Evolutionary conservation across 345 rosid genomes (phyloP).

Genomic region (Moringa oleifera): DNA sequence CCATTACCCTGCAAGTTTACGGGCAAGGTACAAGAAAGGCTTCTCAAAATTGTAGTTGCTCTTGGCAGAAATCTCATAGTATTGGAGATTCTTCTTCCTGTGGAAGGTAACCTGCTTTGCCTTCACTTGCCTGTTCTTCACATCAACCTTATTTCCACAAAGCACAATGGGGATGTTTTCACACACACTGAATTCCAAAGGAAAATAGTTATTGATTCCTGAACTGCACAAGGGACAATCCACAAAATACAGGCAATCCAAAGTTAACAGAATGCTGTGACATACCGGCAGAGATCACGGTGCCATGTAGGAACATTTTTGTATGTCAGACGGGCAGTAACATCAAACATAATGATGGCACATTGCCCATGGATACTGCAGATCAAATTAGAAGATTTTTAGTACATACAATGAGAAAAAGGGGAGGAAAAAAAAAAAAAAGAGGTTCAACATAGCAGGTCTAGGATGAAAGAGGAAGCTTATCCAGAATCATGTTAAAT

Average conservation of each 20-base stretch:
- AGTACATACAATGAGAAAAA: too few relatives aligned
- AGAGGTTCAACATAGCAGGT: too few relatives aligned
- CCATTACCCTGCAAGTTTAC: slow-evolving; percentile 79
- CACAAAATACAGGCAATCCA: not conserved
- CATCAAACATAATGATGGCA: slow-evolving; percentile 97
- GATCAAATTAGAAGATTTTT: not conserved
- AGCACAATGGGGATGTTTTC: slow-evolving; percentile 89
- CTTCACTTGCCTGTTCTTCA: slow-evolving; percentile 93
- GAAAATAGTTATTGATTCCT: not conserved
- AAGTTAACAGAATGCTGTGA: not conserved
- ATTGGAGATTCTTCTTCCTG: slow-evolving; percentile 90
- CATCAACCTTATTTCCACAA: slow-evolving; percentile 93
- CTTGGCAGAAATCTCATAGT: slow-evolving; percentile 93
- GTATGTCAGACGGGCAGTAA: slow-evolving; percentile 90
- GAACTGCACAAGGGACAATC: not conserved
- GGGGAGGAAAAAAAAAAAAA: not conserved
- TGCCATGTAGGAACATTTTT: slow-evolving; percentile 99
- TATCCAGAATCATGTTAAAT: too few relatives aligned
- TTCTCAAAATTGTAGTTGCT: slow-evolving; percentile 93
- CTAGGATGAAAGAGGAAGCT: too few relatives aligned
- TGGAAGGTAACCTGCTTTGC: slow-evolving; percentile 90
- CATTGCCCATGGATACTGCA: slow-evolving; percentile 98
- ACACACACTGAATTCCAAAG: slow-evolving; percentile 50
- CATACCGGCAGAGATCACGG: slow-evolving; percentile 89
- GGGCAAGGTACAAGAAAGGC: slow-evolving; percentile 85